Conservation (phyloP, 2,329 filamentous ascomycete genomes). For the Aspergillus brasiliensis region DNA sequence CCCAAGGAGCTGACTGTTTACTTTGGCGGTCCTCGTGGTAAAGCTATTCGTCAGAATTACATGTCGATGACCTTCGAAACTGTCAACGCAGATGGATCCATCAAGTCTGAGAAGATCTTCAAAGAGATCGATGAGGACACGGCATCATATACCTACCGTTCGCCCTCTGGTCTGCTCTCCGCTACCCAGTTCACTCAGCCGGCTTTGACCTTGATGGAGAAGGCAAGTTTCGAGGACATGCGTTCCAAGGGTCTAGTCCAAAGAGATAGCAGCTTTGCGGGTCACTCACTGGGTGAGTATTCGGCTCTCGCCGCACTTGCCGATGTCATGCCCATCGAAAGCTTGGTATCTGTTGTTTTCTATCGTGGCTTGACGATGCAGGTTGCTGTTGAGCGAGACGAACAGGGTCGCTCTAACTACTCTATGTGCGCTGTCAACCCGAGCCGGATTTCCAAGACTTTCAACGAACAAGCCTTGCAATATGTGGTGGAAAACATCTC, state of each 20-base stretch:
- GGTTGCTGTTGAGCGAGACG: constrained; percentile 96
- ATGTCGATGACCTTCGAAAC: constrained; percentile 99
- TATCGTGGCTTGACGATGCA: constrained; percentile 99
- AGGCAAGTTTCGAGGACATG: constrained; percentile 99
- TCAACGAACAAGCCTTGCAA: constrained; percentile 95
- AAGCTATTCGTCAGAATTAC: constrained; percentile 97
- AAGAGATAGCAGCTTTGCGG: constrained; percentile 93
- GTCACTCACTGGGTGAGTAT: constrained; percentile 97
- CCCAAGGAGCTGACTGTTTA: constrained; percentile 98
- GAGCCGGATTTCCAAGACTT: constrained; percentile 95
- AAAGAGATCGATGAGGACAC: constrained; percentile 94
- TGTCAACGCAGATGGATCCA: constrained; percentile 84
- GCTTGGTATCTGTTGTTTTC: constrained; percentile 96
- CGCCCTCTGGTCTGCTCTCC: constrained; percentile 89
- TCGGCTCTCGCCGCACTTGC: constrained; percentile 93
- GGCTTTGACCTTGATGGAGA: constrained; percentile 97
- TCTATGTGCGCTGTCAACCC: constrained; percentile 99
- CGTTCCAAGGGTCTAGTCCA: constrained; percentile 94
- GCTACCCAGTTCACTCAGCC: constrained; percentile 99
- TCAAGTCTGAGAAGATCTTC: constrained; percentile 99
- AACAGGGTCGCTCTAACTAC: constrained; percentile 91
- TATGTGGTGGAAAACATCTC: constrained; percentile 96
- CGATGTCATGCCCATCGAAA: constrained; percentile 99
- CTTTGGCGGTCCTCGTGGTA: constrained; percentile 94
- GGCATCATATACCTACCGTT: constrained; percentile 94